phyloP scores from a whole-genome alignment of 176 grass and related monocot species.

The Neostapfia colusana region DNA sequence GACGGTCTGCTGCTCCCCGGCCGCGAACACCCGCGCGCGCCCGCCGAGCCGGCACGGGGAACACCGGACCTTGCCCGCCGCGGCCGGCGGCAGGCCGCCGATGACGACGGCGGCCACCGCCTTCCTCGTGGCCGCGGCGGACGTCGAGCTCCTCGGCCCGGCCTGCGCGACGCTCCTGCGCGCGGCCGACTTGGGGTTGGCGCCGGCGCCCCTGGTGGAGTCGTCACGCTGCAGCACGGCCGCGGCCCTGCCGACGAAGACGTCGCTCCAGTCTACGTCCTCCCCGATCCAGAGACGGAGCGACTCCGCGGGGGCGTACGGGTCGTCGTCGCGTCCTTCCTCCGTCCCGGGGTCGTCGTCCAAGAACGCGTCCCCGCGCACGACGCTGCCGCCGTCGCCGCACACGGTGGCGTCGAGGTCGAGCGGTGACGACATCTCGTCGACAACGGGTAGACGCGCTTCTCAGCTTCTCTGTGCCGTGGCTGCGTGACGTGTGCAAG shows the following conservation, averaged over 20 bases:
- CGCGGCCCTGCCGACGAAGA: not conserved
- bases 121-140: not conserved
- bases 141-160: not conserved
- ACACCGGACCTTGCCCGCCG: not conserved
- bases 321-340: slow-evolving; percentile 8
- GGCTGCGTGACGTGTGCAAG: not conserved
- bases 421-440: slow-evolving; percentile 26
- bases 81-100: slow-evolving; percentile 10
- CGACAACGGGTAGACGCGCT: not conserved
- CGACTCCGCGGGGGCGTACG: slow-evolving; percentile 31
- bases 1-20: slow-evolving; percentile 1
- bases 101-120: not conserved
- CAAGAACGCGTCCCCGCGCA: not conserved
- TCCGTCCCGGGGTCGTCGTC: not conserved
- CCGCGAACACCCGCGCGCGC: slow-evolving; percentile 31
- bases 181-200: slow-evolving; percentile 45
- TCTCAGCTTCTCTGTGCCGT: not conserved
- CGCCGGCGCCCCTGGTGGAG: slow-evolving; percentile 45
- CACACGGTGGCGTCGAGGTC: not conserved
- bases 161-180: slow-evolving; percentile 14
- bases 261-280: slow-evolving; percentile 43
- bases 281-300: slow-evolving; percentile 33
- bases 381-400: not conserved
- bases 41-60: slow-evolving; percentile 8
- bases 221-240: slow-evolving; percentile 42